phyloP scores from a whole-genome alignment of 2,329 filamentous ascomycete species.

The Beauveria sp. region DNA sequence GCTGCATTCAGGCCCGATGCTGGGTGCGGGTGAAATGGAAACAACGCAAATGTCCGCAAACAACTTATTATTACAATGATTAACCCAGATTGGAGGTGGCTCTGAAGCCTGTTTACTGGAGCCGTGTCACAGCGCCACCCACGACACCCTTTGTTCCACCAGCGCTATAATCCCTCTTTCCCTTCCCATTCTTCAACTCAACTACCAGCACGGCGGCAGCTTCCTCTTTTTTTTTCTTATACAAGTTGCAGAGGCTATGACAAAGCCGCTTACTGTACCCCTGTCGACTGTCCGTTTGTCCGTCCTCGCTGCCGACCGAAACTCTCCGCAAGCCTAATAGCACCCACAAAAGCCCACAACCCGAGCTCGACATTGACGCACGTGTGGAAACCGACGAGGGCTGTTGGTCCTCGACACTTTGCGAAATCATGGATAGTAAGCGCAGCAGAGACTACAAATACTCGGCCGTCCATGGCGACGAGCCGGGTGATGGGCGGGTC shows the following conservation, averaged over 20 bases:
- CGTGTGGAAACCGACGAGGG: background rate
- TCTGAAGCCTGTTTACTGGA: slow-evolving; percentile 3
- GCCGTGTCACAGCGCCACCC: background rate
- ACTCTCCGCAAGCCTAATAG: background rate
- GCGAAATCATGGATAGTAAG: background rate
- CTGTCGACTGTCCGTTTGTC: background rate
- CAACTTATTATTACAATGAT: too few species aligned
- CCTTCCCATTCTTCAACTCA: background rate
- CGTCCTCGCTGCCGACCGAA: background rate
- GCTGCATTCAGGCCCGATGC: background rate
- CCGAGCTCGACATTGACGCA: background rate
- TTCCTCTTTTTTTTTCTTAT: background rate
- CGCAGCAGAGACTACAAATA: slow-evolving; percentile 5
- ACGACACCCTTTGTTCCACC: background rate
- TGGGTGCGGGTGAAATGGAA: background rate
- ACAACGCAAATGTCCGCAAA: background rate
- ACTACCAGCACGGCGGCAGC: too few species aligned
- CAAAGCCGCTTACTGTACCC: background rate
- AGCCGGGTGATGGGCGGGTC: background rate
- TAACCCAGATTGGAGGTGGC: background rate
- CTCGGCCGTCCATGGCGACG: background rate
- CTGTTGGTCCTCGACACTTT: background rate
- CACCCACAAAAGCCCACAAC: slow-evolving; percentile 1
- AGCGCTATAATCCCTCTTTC: background rate
- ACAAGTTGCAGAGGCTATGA: background rate